These are phyloP conservation scores for Russula dissimulans DNA, from an alignment of 768 basidiomycete genomes.

Conservation along the genomic window DNA sequence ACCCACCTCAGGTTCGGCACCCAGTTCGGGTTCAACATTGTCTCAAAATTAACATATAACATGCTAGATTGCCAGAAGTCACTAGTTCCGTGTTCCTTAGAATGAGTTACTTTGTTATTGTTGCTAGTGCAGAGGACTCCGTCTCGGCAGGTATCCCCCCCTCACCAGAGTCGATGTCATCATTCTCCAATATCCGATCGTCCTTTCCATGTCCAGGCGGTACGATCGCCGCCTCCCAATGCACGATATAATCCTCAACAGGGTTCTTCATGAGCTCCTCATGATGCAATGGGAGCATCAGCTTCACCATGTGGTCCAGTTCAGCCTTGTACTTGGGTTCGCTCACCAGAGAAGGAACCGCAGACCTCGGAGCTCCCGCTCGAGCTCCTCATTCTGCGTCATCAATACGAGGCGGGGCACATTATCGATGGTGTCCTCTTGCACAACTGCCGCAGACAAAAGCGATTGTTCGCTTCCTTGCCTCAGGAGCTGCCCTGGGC, in stretches of 20 bases:
- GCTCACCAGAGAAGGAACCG: constrained; percentile 10
- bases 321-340: not conserved
- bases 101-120: too few species aligned
- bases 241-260: not conserved
- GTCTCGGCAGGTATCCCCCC: too few species aligned
- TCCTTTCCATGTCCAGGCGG: not conserved
- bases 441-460: not conserved
- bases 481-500: constrained; percentile 4
- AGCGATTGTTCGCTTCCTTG: not conserved
- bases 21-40: too few species aligned
- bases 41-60: too few species aligned
- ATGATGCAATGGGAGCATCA: not conserved
- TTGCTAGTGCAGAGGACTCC: too few species aligned
- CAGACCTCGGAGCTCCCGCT: constrained; percentile 6
- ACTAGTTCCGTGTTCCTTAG: too few species aligned
- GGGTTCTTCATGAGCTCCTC: not conserved
- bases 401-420: constrained; percentile 1
- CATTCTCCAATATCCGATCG: not conserved
- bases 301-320: constrained; percentile 1
- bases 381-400: constrained; percentile 6
- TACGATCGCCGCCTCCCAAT: constrained; percentile 6
- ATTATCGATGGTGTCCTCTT: not conserved
- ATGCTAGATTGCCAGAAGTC: too few species aligned
- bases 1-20: too few species aligned
- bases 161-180: not conserved